A percentile compares a stretch with the other conserved stretches of the same genome.
Evolutionary conservation across 2,329 filamentous ascomycete genomes (phyloP).

Genomic region (Cercospora sp.): DNA sequence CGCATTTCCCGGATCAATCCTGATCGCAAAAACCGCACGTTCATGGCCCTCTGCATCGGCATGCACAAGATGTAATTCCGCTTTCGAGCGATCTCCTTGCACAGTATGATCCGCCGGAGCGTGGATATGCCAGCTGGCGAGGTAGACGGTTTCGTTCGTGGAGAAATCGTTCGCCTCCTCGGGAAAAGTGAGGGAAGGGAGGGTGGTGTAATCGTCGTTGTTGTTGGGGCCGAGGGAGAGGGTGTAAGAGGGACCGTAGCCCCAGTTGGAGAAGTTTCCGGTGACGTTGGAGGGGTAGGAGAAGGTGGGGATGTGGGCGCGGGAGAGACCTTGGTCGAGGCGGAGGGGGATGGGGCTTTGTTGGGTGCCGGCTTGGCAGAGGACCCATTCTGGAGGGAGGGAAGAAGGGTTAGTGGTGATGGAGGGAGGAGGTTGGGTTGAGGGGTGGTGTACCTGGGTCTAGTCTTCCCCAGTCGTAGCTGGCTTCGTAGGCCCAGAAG

Average conservation of each 20-base stretch:
- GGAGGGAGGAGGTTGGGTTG: neutral
- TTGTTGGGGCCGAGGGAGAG: neutral
- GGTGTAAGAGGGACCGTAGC: neutral
- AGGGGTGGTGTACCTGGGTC: conserved; percentile 15
- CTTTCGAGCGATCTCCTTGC: neutral
- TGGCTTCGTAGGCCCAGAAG: conserved; percentile 28
- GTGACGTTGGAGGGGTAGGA: conserved; percentile 38
- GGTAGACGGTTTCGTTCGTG: neutral
- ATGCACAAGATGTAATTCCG: neutral
- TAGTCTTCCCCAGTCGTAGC: conserved; percentile 28
- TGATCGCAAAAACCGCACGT: neutral
- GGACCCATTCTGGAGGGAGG: conserved; percentile 40
- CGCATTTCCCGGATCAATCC: neutral
- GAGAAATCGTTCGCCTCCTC: neutral
- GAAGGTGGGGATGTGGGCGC: conserved; percentile 46
- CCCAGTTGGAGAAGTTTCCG: neutral
- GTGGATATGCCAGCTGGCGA: neutral
- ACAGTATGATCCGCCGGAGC: neutral
- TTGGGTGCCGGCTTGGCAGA: conserved; percentile 54
- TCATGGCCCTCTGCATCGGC: neutral
- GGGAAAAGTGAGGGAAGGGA: neutral
- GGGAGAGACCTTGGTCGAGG: conserved; percentile 44
- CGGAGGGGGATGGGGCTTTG: conserved; percentile 53
- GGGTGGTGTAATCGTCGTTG: neutral
- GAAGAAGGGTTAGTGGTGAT: neutral